A percentile compares a stretch with the other conserved stretches of the same genome.
These are phyloP conservation scores for Naganishia randhawae DNA, from an alignment of 768 basidiomycete species.

Conservation along the genomic window DNA sequence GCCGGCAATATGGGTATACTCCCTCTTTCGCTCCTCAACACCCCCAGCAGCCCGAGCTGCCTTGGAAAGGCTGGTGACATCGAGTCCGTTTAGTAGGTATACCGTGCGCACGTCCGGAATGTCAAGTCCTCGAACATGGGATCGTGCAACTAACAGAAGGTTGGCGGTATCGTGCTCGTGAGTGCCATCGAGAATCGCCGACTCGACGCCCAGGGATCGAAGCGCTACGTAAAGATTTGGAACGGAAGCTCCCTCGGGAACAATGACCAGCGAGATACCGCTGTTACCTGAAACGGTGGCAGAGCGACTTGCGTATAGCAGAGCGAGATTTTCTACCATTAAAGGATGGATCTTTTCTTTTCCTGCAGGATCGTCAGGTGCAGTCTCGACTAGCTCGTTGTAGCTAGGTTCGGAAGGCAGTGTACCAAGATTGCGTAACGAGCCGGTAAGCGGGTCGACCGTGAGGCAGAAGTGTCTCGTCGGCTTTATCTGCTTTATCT, in stretches of 20 bases:
- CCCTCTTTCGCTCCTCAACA: slow-evolving; percentile 19
- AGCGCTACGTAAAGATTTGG: background rate
- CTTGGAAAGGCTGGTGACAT: slow-evolving; percentile 15
- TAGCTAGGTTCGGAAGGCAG: background rate
- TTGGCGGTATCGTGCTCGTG: background rate
- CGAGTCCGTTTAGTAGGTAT: slow-evolving; percentile 21
- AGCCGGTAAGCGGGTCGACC: slow-evolving; percentile 21
- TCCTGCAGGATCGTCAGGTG: background rate
- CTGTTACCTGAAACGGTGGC: background rate
- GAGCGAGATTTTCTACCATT: slow-evolving; percentile 20
- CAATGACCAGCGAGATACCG: background rate
- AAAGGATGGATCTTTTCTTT: slow-evolving; percentile 19
- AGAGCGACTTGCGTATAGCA: background rate
- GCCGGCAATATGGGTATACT: slow-evolving; percentile 24
- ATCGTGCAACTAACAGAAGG: slow-evolving; percentile 10
- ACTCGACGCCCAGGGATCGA: background rate
- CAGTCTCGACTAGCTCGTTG: background rate
- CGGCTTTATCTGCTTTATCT: background rate
- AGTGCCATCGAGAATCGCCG: background rate
- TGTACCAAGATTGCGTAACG: background rate
- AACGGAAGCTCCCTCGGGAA: slow-evolving; percentile 19
- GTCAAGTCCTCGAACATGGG: slow-evolving; percentile 17
- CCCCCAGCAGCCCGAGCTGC: slow-evolving; percentile 4
- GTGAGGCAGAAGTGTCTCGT: slow-evolving; percentile 14
- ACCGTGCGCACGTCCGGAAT: slow-evolving; percentile 9